Conservation (phyloP, 768 basidiomycete genomes). For the Tubosaeta brunneosetosa region DNA sequence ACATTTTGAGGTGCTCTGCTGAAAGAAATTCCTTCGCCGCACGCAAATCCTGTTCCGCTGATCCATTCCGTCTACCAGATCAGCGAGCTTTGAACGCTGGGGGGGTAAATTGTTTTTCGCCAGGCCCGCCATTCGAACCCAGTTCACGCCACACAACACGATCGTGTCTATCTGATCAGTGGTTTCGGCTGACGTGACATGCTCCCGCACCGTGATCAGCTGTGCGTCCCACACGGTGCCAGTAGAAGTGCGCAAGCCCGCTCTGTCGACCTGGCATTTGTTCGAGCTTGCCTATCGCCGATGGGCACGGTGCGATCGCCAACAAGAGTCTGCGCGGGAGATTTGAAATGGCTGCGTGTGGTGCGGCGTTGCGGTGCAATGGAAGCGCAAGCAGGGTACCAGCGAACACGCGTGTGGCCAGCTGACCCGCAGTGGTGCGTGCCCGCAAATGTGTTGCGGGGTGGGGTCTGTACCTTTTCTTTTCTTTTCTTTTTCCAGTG, state of each 20-base stretch:
- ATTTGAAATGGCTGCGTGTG: not conserved
- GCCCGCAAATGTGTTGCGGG: too few relatives aligned
- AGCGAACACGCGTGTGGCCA: too few relatives aligned
- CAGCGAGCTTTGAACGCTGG: conserved; percentile 6
- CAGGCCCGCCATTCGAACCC: conserved; percentile 1
- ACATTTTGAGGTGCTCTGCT: not conserved
- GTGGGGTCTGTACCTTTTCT: too few relatives aligned
- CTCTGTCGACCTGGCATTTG: not conserved
- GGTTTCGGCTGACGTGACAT: not conserved
- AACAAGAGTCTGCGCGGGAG: not conserved
- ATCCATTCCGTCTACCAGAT: conserved; percentile 5
- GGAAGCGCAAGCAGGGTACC: too few relatives aligned
- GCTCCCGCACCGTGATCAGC: not conserved
- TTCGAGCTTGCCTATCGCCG: not conserved
- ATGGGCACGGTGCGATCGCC: too few relatives aligned
- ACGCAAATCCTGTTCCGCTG: conserved; percentile 10
- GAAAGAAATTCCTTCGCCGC: not conserved
- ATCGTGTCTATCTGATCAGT: too few relatives aligned
- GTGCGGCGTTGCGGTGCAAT: not conserved
- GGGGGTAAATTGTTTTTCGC: not conserved
- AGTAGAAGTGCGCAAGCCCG: not conserved
- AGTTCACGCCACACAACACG: not conserved
- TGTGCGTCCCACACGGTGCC: not conserved
- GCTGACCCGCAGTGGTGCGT: too few relatives aligned
- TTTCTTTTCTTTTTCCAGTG: too few relatives aligned